Evolutionary conservation across 108 stramenopile species (phyloP), one percentile per base, ranked within the genome.

Genomic region (Parietichytrium sp.): DNA sequence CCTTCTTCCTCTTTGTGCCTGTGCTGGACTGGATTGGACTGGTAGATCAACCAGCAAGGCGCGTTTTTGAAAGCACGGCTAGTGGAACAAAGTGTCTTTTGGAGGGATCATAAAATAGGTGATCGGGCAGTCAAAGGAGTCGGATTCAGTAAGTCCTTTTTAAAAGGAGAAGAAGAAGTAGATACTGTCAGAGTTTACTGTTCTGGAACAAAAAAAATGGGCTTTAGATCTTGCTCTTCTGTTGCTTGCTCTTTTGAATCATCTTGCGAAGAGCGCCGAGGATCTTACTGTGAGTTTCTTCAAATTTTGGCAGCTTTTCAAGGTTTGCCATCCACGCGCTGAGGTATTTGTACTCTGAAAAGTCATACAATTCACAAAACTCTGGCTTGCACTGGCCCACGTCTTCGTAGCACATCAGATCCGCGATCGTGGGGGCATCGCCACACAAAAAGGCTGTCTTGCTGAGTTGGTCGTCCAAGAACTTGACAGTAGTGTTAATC

Each of bases 211-310:
- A n/a, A n/a, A n/a, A n/a, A n/a, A n/a, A n/a, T n/a, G n/a, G n/a
- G n/a, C n/a, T n/a, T 53, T 15, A 53, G 52, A 53, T 23, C 52
- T 53, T 53, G 52, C 27, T 29, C 52, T 53, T 72, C 20, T 72
- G 36, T 42, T 36, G n/a, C 38, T 45, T 33, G 10, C n/a, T 23
- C 33, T 72, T 72, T n/a, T 72, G 38, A 25, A 72, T 36, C 4
- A 72, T 25, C 42, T 72, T 72, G 38, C 45, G 36, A n/a, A 72
- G 20, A 7, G 2, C 33, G 33, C 29, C 29, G 20, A 72, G 45
- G 61, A 72, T 42, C n/a, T 16, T 25, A n/a, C n/a, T n/a, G 20
- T 72, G 61, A 7, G 61, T 33, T 1, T 72, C 61, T 42, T 72
- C 1, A 3, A 45, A 45, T 8, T 25, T 6, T 16, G 61, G 61